These are phyloP conservation scores for Blastobotrys proliferans DNA, from an alignment of 1,139 yeast genomes.

Conservation along the genomic window DNA sequence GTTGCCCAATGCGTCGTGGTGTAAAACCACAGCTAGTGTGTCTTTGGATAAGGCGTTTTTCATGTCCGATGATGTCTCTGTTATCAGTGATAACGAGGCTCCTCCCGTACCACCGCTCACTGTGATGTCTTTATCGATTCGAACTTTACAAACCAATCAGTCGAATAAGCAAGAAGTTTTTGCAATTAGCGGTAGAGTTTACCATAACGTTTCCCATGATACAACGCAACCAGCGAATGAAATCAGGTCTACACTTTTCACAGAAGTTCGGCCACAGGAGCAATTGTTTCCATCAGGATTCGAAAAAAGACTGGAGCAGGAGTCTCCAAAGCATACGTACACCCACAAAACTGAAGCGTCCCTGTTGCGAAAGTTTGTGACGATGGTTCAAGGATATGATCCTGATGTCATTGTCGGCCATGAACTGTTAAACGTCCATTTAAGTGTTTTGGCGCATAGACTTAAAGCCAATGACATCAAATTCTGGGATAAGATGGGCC, in stretches of 20 bases:
- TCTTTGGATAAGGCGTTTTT: conserved; percentile 10
- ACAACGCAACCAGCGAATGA: conserved; percentile 33
- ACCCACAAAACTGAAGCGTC: conserved; percentile 61
- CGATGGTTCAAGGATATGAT: conserved; percentile 65
- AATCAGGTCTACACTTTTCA: conserved; percentile 36
- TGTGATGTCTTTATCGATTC: conserved; percentile 70
- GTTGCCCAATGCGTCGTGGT: conserved; percentile 72
- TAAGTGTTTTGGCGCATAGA: conserved; percentile 79
- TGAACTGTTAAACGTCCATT: conserved; percentile 68
- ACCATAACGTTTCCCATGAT: conserved; percentile 58
- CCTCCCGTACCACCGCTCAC: conserved; percentile 58
- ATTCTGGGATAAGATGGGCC: conserved; percentile 82
- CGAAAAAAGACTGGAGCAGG: conserved; percentile 37
- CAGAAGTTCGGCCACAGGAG: conserved; percentile 70
- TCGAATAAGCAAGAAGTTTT: conserved; percentile 83
- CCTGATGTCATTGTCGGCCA: conserved; percentile 94
- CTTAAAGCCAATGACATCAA: conserved; percentile 63
- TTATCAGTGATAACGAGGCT: conserved; percentile 44
- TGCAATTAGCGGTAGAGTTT: conserved; percentile 70
- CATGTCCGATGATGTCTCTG: conserved; percentile 46
- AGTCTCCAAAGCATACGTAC: conserved; percentile 21
- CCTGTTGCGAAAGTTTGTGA: conserved; percentile 62
- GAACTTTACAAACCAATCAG: conserved; percentile 68
- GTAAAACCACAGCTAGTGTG: conserved; percentile 53
- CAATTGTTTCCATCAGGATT: conserved; percentile 72